Evolutionary conservation across 2,329 filamentous ascomycete genomes (phyloP).

Genomic region (Cladosporium cucumerinum): DNA sequence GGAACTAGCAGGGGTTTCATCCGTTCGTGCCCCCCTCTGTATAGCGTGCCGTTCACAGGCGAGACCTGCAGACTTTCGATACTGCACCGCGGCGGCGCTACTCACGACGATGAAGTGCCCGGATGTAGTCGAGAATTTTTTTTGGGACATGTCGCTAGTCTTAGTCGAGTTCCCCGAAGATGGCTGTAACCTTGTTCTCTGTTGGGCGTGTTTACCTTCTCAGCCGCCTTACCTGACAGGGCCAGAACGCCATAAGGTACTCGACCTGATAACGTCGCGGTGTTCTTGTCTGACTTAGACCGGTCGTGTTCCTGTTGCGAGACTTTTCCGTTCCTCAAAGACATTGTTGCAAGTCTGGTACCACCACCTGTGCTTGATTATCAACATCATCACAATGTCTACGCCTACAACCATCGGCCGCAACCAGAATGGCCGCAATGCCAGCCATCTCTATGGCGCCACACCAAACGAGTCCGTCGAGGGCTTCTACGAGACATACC

Average conservation of each 20-base stretch:
- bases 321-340: not conserved
- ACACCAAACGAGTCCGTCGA: not conserved
- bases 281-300: not conserved
- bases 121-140: not conserved
- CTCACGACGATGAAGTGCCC: not conserved
- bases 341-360: not conserved
- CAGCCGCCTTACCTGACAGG: not conserved
- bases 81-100: not conserved
- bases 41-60: not conserved
- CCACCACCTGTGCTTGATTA: not conserved
- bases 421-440: not conserved
- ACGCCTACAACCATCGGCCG: conserved; percentile 3
- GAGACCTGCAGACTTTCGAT: conserved; percentile 2
- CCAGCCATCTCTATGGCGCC: not conserved
- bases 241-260: not conserved
- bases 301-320: not conserved
- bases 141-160: not conserved
- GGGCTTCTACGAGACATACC: not conserved
- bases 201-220: not conserved
- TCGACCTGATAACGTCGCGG: not conserved
- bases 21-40: too few relatives aligned
- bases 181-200: conserved; percentile 1
- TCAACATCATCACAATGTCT: not conserved
- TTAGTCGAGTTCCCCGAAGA: not conserved
- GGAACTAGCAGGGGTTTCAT: too few relatives aligned